Conservation (phyloP, 2,329 filamentous ascomycete genomes). For the Scedosporium apiospermum region DNA sequence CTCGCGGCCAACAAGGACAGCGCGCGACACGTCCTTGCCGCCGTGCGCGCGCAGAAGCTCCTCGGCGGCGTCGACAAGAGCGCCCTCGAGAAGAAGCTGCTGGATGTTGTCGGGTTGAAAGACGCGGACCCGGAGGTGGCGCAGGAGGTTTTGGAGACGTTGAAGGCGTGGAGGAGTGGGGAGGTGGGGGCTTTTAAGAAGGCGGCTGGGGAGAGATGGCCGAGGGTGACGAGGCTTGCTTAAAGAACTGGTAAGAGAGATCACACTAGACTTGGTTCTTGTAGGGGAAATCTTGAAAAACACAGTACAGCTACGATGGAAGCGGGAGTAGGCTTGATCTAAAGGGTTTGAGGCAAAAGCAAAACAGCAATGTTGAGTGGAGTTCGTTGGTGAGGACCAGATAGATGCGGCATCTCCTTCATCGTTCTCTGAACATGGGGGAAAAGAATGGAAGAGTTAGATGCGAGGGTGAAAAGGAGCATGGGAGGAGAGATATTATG, state of each 20-base stretch:
- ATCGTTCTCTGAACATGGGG: not conserved
- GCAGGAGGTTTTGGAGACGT: conserved; percentile 29
- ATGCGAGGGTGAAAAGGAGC: too few species aligned
- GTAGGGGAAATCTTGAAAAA: not conserved
- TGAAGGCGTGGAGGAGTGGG: conserved; percentile 39
- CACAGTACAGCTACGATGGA: not conserved
- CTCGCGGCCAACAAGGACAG: conserved; percentile 52
- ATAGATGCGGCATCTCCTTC: not conserved
- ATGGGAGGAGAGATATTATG: too few species aligned
- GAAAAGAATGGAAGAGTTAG: too few species aligned
- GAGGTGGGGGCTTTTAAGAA: conserved; percentile 38
- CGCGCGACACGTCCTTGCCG: conserved; percentile 52
- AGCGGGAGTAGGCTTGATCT: not conserved
- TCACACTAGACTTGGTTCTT: not conserved
- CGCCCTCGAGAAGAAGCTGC: conserved; percentile 52
- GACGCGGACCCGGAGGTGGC: conserved; percentile 47
- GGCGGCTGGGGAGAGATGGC: conserved; percentile 39
- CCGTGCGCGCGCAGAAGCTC: conserved; percentile 47
- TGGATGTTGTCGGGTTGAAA: conserved; percentile 44
- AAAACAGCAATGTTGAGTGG: not conserved
- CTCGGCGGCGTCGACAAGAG: conserved; percentile 45
- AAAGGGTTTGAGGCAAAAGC: conserved; percentile 4
- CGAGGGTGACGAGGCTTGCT: conserved; percentile 36
- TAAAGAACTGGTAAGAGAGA: conserved; percentile 11
- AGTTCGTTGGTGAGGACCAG: not conserved